Evolutionary conservation across 352 stramenopile genomes (phyloP).

Genomic region (Phytophthora uliginosa): DNA sequence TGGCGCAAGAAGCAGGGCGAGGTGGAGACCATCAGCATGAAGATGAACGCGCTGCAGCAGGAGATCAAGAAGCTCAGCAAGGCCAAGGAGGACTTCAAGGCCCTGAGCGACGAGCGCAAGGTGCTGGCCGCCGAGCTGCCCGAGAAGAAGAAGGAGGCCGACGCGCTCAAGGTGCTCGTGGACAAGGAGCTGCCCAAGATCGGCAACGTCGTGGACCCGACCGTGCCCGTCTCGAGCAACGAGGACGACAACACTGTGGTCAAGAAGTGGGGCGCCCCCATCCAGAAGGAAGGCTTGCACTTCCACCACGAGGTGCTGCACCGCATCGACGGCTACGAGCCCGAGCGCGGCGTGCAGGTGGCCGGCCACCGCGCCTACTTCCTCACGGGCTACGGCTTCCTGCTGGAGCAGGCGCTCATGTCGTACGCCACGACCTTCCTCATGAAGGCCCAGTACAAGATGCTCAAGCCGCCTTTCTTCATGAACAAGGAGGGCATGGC

Average conservation of each 20-base stretch:
- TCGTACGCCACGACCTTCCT: slow-evolving; percentile 99
- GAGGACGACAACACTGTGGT: slow-evolving; percentile 98
- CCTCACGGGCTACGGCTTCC: slow-evolving; percentile 97
- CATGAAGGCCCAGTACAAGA: slow-evolving; percentile 96
- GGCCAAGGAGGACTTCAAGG: slow-evolving; percentile 90
- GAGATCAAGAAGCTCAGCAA: slow-evolving; percentile 92
- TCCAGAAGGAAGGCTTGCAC: slow-evolving; percentile 87
- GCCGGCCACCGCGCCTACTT: slow-evolving; percentile 99
- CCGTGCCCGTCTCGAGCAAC: slow-evolving; percentile 97
- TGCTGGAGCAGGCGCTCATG: slow-evolving; percentile 99
- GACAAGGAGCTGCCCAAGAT: slow-evolving; percentile 93
- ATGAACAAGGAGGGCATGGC: slow-evolving; percentile 99
- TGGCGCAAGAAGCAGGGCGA: slow-evolving; percentile 91
- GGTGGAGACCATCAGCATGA: slow-evolving; percentile 88
- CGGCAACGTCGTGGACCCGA: slow-evolving; percentile 98
- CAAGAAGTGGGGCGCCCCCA: slow-evolving; percentile 77
- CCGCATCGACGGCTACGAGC: slow-evolving; percentile 99
- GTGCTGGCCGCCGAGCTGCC: slow-evolving; percentile 70
- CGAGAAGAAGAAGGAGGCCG: slow-evolving; percentile 84
- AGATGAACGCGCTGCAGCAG: slow-evolving; percentile 87
- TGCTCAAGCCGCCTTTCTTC: slow-evolving; percentile 99
- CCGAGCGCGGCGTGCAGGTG: slow-evolving; percentile 95
- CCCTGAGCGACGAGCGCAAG: slow-evolving; percentile 86
- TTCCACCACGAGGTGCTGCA: slow-evolving; percentile 98
- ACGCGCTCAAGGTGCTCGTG: slow-evolving; percentile 78